Evolutionary conservation across 106 monocot species (phyloP).

Genomic region (Vanilla planifolia): DNA sequence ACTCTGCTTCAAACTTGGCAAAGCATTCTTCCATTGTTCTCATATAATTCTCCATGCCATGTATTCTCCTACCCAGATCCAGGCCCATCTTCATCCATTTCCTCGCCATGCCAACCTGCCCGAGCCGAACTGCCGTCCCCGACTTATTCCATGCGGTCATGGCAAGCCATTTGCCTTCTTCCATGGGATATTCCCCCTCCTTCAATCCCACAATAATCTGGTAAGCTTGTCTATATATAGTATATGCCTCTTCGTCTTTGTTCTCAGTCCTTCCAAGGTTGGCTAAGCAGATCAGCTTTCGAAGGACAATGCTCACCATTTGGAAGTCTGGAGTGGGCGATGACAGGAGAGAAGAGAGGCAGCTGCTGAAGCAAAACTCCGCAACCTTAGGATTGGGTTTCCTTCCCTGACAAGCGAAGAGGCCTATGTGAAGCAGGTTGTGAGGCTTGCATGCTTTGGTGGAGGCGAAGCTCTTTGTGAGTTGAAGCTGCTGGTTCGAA

Average conservation of each 20-base stretch:
- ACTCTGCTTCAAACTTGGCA: slow-evolving; percentile 27
- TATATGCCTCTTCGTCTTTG: slow-evolving; percentile 28
- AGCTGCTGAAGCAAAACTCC: slow-evolving; percentile 43
- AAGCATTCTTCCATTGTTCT: slow-evolving; percentile 60
- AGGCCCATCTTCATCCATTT: slow-evolving; percentile 95
- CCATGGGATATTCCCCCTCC: slow-evolving; percentile 58
- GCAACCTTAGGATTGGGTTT: slow-evolving; percentile 51
- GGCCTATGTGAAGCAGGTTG: slow-evolving; percentile 71
- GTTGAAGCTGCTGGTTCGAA: slow-evolving; percentile 50
- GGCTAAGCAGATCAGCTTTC: slow-evolving; percentile 51
- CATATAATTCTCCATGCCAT: slow-evolving; percentile 60
- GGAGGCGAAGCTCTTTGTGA: slow-evolving; percentile 64
- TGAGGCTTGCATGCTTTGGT: slow-evolving; percentile 45
- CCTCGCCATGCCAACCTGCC: slow-evolving; percentile 42
- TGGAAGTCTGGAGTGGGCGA: slow-evolving; percentile 64
- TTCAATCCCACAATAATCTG: slow-evolving; percentile 81
- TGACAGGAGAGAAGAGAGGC: slow-evolving; percentile 53
- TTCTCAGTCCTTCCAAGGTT: slow-evolving; percentile 6
- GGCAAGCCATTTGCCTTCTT: slow-evolving; percentile 94
- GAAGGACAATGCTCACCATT: slow-evolving; percentile 35
- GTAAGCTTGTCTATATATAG: slow-evolving; percentile 62
- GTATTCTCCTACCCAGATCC: slow-evolving; percentile 51
- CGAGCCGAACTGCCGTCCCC: slow-evolving; percentile 38
- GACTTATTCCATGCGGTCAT: slow-evolving; percentile 86
- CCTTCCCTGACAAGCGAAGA: slow-evolving; percentile 38